Conservation (phyloP, 805 yeast genomes). For the Scheffersomyces ergatensis region DNA sequence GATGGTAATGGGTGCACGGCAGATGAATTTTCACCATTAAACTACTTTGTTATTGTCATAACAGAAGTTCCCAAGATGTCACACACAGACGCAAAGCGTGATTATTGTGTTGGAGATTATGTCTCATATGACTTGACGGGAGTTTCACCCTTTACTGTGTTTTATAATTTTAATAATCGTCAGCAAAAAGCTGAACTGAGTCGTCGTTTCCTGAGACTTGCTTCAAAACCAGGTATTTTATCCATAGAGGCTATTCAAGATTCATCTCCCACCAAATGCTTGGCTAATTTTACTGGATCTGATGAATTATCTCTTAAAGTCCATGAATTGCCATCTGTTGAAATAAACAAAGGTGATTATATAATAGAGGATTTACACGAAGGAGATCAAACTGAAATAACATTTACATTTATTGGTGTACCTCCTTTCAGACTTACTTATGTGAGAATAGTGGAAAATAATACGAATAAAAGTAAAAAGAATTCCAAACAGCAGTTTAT, state of each 20-base stretch:
- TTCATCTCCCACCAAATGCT: conserved; percentile 67
- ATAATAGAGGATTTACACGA: conserved; percentile 83
- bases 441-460: conserved; percentile 57
- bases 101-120: conserved; percentile 92
- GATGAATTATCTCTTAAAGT: conserved; percentile 30
- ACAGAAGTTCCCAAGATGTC: conserved; percentile 75
- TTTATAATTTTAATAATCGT: conserved; percentile 68
- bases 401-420: conserved; percentile 76
- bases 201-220: conserved; percentile 57
- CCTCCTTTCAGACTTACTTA: conserved; percentile 91
- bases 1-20: conserved; percentile 73
- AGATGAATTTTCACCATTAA: conserved; percentile 32
- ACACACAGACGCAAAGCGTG: conserved; percentile 20
- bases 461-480: conserved; percentile 13
- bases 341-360: conserved; percentile 74
- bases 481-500: conserved; percentile 19
- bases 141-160: conserved; percentile 72
- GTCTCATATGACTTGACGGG: conserved; percentile 76
- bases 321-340: conserved; percentile 68
- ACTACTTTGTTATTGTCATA: conserved; percentile 54
- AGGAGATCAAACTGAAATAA: conserved; percentile 90
- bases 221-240: conserved; percentile 78
- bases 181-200: conserved; percentile 55
- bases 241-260: conserved; percentile 69
- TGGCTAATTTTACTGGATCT: conserved; percentile 50